A percentile compares a stretch with the other conserved stretches of the same genome.
These are phyloP conservation scores for Pholiota microspora DNA, from an alignment of 768 basidiomycete genomes.

Conservation along the genomic window DNA sequence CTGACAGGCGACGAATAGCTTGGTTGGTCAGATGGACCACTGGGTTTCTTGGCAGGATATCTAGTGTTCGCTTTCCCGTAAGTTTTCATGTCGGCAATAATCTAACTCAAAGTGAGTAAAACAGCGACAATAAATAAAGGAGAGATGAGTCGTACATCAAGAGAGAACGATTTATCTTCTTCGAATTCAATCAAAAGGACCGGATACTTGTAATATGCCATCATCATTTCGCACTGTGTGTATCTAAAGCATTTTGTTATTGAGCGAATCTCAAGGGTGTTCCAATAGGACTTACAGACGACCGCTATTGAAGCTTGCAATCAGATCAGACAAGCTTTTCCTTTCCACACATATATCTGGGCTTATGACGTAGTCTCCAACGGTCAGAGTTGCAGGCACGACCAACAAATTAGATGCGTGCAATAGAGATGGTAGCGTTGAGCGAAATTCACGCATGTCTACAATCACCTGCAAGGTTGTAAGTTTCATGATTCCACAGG, in stretches of 20 bases:
- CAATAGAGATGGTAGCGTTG: conserved; percentile 84
- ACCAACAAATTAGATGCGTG: conserved; percentile 80
- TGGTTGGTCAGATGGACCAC: conserved; percentile 24
- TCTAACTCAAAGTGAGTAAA: conserved; percentile 34
- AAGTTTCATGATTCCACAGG: not conserved
- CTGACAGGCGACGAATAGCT: conserved; percentile 43
- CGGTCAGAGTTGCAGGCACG: conserved; percentile 88
- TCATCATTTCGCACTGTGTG: conserved; percentile 97
- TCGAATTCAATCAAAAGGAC: conserved; percentile 96
- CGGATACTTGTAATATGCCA: conserved; percentile 91
- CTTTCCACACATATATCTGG: conserved; percentile 96
- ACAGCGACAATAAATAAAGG: not conserved
- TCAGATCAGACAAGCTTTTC: conserved; percentile 90
- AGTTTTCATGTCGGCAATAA: conserved; percentile 62
- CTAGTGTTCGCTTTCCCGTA: conserved; percentile 61
- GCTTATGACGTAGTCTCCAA: conserved; percentile 94
- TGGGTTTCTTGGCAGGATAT: conserved; percentile 54
- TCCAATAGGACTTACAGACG: conserved; percentile 64
- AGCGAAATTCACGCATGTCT: conserved; percentile 96
- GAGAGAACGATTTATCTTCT: conserved; percentile 91
- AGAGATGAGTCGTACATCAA: conserved; percentile 55
- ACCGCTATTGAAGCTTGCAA: conserved; percentile 93
- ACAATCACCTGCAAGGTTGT: conserved; percentile 71
- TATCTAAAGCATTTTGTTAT: conserved; percentile 50
- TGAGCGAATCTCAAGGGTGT: not conserved